phyloP scores from a whole-genome alignment of 768 basidiomycete genomes.

The Termitomyces sp. region DNA sequence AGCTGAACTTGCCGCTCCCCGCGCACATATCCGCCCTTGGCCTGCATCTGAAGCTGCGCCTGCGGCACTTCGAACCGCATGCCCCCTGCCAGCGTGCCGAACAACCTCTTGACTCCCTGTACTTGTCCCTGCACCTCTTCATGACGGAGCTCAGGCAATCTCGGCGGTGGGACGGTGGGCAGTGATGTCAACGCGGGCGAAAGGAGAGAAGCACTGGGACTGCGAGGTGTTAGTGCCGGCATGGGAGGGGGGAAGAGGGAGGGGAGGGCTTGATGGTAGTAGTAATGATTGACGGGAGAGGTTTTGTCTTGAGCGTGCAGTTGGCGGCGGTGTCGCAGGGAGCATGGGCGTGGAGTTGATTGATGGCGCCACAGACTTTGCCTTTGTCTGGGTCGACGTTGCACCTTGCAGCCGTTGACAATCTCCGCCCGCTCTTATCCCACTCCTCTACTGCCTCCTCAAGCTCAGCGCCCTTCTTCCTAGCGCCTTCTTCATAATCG shows the following conservation, averaged over 20 bases:
- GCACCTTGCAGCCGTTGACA: not conserved
- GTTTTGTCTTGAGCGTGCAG: not conserved
- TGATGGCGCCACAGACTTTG: not conserved
- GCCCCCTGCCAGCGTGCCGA: not conserved
- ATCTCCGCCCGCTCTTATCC: constrained; percentile 22
- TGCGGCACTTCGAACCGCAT: not conserved
- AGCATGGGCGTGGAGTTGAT: not conserved
- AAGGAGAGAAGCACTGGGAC: not conserved
- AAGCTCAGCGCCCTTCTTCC: constrained; percentile 59
- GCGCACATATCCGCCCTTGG: too few relatives aligned
- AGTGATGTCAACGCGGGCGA: not conserved
- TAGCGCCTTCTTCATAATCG: not conserved
- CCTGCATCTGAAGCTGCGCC: not conserved
- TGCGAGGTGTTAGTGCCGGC: not conserved
- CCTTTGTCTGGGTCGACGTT: not conserved
- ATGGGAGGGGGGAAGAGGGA: not conserved
- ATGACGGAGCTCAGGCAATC: not conserved
- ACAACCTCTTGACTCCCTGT: not conserved
- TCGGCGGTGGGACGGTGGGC: not conserved
- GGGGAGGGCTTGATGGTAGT: not conserved
- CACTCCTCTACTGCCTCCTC: constrained; percentile 60
- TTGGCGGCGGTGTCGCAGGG: not conserved
- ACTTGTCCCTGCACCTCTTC: not conserved
- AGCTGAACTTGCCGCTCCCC: not conserved
- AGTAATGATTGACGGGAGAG: not conserved